phyloP scores from a whole-genome alignment of 495 filamentous ascomycete genomes.

The Wilcoxina mikolae region DNA sequence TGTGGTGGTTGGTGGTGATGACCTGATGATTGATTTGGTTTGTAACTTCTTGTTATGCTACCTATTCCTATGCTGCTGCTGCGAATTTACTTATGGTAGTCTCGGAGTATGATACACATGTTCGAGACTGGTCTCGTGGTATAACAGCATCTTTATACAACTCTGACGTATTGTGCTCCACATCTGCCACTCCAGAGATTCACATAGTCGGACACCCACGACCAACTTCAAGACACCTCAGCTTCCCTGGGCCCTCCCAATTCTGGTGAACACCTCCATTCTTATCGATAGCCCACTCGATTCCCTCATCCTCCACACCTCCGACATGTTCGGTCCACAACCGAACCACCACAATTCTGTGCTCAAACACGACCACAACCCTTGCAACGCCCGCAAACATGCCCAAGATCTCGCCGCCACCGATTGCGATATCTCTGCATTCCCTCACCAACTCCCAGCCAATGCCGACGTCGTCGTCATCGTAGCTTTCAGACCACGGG shows the following conservation, averaged over 20 bases:
- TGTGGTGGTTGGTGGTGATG: too few species aligned
- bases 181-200: too few species aligned
- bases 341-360: constrained; percentile 17
- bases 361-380: constrained; percentile 14
- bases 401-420: constrained; percentile 15
- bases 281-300: constrained; percentile 2
- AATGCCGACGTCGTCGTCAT: constrained; percentile 7
- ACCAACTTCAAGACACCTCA: neutral
- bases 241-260: constrained; percentile 11
- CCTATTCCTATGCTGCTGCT: neutral
- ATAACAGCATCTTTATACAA: too few species aligned
- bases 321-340: constrained; percentile 14
- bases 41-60: neutral
- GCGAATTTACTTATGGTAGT: too few species aligned
- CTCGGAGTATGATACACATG: too few species aligned
- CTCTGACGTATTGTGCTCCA: too few species aligned
- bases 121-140: too few species aligned
- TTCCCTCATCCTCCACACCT: constrained; percentile 6
- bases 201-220: too few species aligned
- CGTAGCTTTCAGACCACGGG: constrained; percentile 9
- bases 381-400: constrained; percentile 14
- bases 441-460: constrained; percentile 3
- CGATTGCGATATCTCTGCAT: constrained; percentile 20
- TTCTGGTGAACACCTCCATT: constrained; percentile 10
- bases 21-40: neutral